These are phyloP conservation scores for Teunomyces cretensis DNA, from an alignment of 805 yeast species.

Conservation along the genomic window DNA sequence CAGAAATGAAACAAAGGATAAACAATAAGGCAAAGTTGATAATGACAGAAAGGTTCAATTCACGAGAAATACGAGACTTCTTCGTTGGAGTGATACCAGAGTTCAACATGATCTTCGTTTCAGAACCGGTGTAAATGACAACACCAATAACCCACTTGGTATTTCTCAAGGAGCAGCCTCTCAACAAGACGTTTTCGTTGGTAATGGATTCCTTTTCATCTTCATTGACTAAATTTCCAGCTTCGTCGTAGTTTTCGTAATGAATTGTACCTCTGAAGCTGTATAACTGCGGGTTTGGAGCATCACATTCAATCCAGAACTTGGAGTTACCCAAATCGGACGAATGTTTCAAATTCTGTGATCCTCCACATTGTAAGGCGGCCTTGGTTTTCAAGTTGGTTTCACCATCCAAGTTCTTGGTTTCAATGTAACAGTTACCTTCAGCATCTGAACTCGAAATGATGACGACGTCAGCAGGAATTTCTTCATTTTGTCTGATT, in stretches of 20 bases:
- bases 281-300: constrained; percentile 67
- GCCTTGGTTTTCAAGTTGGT: constrained; percentile 48
- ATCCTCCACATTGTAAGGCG: constrained; percentile 53
- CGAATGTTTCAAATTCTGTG: constrained; percentile 48
- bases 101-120: constrained; percentile 78
- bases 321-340: constrained; percentile 56
- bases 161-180: constrained; percentile 79
- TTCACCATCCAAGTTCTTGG: constrained; percentile 76
- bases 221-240: constrained; percentile 28
- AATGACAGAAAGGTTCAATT: constrained; percentile 67
- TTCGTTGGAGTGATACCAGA: constrained; percentile 80
- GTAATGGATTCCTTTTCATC: constrained; percentile 63
- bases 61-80: constrained; percentile 69
- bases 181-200: constrained; percentile 64
- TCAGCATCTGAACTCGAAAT: constrained; percentile 67
- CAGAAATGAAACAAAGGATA: constrained; percentile 66
- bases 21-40: constrained; percentile 66
- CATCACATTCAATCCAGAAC: constrained; percentile 67
- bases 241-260: constrained; percentile 42
- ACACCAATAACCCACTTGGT: constrained; percentile 82
- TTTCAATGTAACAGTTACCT: constrained; percentile 73
- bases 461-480: constrained; percentile 72
- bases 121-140: constrained; percentile 74
- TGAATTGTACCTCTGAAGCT: constrained; percentile 65
- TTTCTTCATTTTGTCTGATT: constrained; percentile 70